phyloP scores from a whole-genome alignment of 352 stramenopile species.

The Phytophthora quininea region DNA sequence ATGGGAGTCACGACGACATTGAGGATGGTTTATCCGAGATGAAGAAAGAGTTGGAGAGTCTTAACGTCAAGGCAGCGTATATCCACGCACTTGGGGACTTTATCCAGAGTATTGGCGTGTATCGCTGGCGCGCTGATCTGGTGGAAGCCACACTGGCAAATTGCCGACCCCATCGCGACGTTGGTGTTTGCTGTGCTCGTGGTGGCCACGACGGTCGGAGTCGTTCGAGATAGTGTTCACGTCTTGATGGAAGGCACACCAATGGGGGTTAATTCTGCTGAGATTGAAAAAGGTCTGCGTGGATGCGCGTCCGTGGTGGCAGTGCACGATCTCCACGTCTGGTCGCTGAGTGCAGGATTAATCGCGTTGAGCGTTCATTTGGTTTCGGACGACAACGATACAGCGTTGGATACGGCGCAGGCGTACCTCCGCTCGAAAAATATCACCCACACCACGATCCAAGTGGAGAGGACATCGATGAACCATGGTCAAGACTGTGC shows the following conservation, averaged over 20 bases:
- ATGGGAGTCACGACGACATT: slow-evolving; percentile 19
- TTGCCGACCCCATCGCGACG: slow-evolving; percentile 96
- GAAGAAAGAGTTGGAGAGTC: slow-evolving; percentile 69
- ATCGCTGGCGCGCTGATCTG: slow-evolving; percentile 95
- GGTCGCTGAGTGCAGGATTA: slow-evolving; percentile 92
- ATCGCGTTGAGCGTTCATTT: slow-evolving; percentile 93
- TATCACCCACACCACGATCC: slow-evolving; percentile 86
- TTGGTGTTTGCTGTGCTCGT: slow-evolving; percentile 96
- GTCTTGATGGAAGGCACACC: slow-evolving; percentile 96
- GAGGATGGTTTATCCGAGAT: too few species aligned
- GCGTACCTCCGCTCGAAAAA: slow-evolving; percentile 55
- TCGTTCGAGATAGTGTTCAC: slow-evolving; percentile 88
- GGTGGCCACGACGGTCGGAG: slow-evolving; percentile 89
- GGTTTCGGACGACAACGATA: slow-evolving; percentile 54
- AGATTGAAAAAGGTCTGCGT: slow-evolving; percentile 80
- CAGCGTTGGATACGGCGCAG: slow-evolving; percentile 57
- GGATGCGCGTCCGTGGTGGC: slow-evolving; percentile 79
- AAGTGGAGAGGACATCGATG: slow-evolving; percentile 61
- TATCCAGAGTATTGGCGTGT: slow-evolving; percentile 95
- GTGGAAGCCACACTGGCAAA: slow-evolving; percentile 93
- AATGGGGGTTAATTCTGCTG: slow-evolving; percentile 73
- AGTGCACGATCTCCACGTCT: slow-evolving; percentile 98
- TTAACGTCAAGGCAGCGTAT: slow-evolving; percentile 96
- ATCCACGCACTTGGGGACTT: slow-evolving; percentile 97
- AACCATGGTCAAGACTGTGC: slow-evolving; percentile 64